Conservation (phyloP, 78 protist species). For the Protostelium mycophagum region DNA sequence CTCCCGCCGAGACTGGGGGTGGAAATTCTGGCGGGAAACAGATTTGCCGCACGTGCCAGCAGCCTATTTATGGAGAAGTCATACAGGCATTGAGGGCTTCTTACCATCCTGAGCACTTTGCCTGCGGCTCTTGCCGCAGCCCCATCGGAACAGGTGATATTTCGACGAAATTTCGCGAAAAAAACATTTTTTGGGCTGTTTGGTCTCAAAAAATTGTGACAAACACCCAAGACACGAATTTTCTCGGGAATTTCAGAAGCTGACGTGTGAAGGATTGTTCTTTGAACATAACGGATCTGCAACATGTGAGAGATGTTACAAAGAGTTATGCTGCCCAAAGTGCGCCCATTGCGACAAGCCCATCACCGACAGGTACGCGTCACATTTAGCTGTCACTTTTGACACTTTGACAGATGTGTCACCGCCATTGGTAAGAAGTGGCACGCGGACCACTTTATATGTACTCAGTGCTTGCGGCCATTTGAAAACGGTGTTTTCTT, state of each 20-base stretch:
- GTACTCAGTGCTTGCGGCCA: slow-evolving; percentile 65
- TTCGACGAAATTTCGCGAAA: too few species aligned
- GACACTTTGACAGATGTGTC: too few species aligned
- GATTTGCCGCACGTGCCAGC: slow-evolving; percentile 45
- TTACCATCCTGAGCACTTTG: slow-evolving; percentile 69
- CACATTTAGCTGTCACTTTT: too few species aligned
- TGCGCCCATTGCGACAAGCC: slow-evolving; percentile 72
- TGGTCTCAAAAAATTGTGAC: too few species aligned
- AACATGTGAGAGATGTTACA: slow-evolving; percentile 63
- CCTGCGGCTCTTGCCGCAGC: slow-evolving; percentile 41
- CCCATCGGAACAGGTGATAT: slow-evolving; percentile 63
- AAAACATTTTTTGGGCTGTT: too few species aligned
- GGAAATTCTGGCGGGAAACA: slow-evolving; percentile 13
- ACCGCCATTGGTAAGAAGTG: slow-evolving; percentile 67
- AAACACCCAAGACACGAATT: not conserved
- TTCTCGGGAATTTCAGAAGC: not conserved
- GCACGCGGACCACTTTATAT: slow-evolving; percentile 63
- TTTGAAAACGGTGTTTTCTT: slow-evolving; percentile 60
- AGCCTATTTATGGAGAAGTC: slow-evolving; percentile 64
- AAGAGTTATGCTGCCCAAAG: slow-evolving; percentile 55
- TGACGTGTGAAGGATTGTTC: not conserved
- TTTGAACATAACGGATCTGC: slow-evolving; percentile 44
- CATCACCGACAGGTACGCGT: slow-evolving; percentile 61
- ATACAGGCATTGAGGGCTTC: slow-evolving; percentile 63
- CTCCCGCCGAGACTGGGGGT: slow-evolving; percentile 16